A percentile compares a stretch with the other conserved stretches of the same genome.
Conservation (phyloP, 345 rosid genomes). For the Eucalyptus erythrocorys region DNA sequence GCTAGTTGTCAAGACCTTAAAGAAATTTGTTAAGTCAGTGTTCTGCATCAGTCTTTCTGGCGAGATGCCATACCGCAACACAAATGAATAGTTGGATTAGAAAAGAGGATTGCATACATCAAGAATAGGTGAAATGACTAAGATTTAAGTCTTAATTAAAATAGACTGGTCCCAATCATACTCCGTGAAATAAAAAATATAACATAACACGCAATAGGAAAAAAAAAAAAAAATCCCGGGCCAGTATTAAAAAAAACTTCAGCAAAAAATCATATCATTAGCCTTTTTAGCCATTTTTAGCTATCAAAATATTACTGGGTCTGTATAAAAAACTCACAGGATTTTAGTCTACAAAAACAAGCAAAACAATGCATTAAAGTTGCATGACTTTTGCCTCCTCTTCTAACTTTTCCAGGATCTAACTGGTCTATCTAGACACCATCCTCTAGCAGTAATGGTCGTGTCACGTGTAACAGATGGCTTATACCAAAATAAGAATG, state of each 20-base stretch:
- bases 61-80: slow-evolving; percentile 78
- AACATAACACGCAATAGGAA: neutral
- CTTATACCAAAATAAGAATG: neutral
- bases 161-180: neutral
- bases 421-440: no score
- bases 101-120: neutral
- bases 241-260: neutral
- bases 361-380: no score
- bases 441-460: no score
- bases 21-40: slow-evolving; percentile 45
- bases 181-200: accelerated
- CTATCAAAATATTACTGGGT: neutral
- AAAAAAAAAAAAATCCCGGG: neutral
- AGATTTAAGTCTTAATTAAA: neutral
- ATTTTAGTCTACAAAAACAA: no score
- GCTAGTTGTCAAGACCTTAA: slow-evolving; percentile 68
- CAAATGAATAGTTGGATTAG: neutral
- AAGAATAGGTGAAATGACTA: neutral
- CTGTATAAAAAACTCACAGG: no score
- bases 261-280: neutral
- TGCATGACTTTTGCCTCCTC: no score
- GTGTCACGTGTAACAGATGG: no score
- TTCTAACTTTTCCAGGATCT: no score
- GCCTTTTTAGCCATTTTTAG: neutral
- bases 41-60: slow-evolving; percentile 31